These are phyloP conservation scores for Murraya koenigii DNA, from an alignment of 345 rosid species.

Conservation along the genomic window DNA sequence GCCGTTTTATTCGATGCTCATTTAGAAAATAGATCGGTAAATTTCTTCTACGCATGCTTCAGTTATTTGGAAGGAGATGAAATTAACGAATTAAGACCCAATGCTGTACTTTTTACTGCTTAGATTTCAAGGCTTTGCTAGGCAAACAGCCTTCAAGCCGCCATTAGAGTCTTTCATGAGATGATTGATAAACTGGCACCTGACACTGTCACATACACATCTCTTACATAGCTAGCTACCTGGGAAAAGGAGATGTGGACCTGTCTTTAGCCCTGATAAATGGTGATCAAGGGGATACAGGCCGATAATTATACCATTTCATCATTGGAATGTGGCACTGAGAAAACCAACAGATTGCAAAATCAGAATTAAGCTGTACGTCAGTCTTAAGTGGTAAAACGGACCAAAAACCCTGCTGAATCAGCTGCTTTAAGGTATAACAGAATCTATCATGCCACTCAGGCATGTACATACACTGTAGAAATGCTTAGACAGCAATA, in stretches of 20 bases:
- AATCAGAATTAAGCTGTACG: neutral
- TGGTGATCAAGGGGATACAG: constrained; percentile 35
- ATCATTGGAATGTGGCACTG: constrained; percentile 20
- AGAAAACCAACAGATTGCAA: constrained; percentile 26
- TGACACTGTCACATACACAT: constrained; percentile 52
- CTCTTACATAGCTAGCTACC: constrained; percentile 49
- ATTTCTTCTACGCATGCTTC: constrained; percentile 21
- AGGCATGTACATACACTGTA: neutral
- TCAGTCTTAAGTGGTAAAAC: neutral
- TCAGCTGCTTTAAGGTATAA: neutral
- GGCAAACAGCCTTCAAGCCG: constrained; percentile 42
- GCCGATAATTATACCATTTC: constrained; percentile 24
- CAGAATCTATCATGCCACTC: neutral
- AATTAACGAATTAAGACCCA: constrained; percentile 38
- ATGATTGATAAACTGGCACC: constrained; percentile 60
- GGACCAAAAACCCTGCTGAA: neutral
- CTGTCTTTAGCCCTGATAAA: constrained; percentile 38
- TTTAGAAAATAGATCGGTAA: constrained; percentile 25
- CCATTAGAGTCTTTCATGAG: constrained; percentile 35
- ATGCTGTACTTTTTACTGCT: constrained; percentile 57
- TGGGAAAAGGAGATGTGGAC: constrained; percentile 35
- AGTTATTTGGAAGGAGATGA: constrained; percentile 39
- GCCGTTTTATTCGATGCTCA: constrained; percentile 57
- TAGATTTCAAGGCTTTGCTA: constrained; percentile 55
- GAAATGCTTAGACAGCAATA: neutral